These are phyloP conservation scores for Auricularia cornea DNA, from an alignment of 768 basidiomycete genomes.

Conservation along the genomic window DNA sequence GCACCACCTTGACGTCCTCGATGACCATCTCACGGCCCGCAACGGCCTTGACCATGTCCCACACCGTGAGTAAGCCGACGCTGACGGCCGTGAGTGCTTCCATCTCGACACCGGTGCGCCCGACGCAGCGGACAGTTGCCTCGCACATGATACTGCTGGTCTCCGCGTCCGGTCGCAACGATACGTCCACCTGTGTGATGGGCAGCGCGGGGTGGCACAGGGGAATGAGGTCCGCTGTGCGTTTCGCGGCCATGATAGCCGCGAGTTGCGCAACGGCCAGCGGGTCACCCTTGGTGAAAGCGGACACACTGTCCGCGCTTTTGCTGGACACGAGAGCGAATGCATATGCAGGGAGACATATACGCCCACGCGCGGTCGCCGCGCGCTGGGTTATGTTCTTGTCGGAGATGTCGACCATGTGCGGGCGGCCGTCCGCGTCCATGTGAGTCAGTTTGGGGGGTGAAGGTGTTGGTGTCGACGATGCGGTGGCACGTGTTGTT, in stretches of 20 bases:
- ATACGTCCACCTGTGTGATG: conserved; percentile 62
- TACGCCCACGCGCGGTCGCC: conserved; percentile 69
- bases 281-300: conserved; percentile 52
- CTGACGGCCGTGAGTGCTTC: conserved; percentile 85
- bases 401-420: conserved; percentile 74
- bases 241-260: conserved; percentile 81
- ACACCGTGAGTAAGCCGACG: conserved; percentile 70
- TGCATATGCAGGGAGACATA: conserved; percentile 56
- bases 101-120: conserved; percentile 87
- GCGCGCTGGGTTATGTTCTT: conserved; percentile 55
- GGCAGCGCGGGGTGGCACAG: conserved; percentile 72
- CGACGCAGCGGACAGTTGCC: conserved; percentile 66
- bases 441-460: conserved; percentile 41
- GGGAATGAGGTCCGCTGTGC: conserved; percentile 75
- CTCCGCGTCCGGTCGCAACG: conserved; percentile 38
- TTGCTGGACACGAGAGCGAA: conserved; percentile 49
- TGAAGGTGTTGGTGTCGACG: too few species aligned
- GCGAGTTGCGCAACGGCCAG: conserved; percentile 75
- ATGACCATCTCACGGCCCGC: conserved; percentile 86
- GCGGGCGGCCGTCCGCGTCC: conserved; percentile 57
- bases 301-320: neutral
- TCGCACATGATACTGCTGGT: conserved; percentile 43
- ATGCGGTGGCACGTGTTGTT: too few species aligned
- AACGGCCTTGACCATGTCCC: conserved; percentile 91
- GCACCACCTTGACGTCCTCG: conserved; percentile 50